phyloP scores from a whole-genome alignment of 371 early-diverging fungal species.

The Circinella minor region DNA sequence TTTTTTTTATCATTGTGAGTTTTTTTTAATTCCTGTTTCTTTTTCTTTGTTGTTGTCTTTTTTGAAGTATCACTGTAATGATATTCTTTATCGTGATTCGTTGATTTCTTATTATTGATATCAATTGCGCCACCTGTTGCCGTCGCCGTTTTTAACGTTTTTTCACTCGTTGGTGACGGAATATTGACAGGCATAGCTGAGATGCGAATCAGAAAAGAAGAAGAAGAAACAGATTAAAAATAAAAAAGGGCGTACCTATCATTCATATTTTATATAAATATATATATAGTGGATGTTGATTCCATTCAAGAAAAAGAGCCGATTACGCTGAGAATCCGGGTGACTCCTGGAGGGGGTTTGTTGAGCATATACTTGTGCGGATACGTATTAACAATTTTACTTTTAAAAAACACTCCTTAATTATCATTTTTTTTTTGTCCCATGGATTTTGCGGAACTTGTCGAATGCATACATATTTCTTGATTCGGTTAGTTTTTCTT shows the following conservation, averaged over 20 bases:
- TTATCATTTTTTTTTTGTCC: background rate
- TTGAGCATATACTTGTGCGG: background rate
- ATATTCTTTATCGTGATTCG: background rate
- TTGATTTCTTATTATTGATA: no score
- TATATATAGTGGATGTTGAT: no score
- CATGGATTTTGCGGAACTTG: no score
- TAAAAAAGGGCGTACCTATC: no score
- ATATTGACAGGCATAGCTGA: background rate
- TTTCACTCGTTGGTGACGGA: no score
- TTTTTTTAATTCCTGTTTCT: background rate
- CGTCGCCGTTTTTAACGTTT: background rate
- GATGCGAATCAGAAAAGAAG: background rate
- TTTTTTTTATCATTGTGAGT: background rate
- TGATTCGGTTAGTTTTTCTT: no score
- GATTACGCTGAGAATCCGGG: background rate
- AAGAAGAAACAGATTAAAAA: no score
- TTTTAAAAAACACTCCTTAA: background rate
- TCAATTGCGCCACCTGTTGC: background rate
- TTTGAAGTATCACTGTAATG: background rate
- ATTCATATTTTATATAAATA: no score
- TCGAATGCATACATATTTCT: no score
- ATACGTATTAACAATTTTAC: background rate
- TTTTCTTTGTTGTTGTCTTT: background rate
- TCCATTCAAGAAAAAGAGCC: background rate
- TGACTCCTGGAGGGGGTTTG: conserved; percentile 11